A percentile compares a stretch with the other conserved stretches of the same genome.
Evolutionary conservation across 2,329 filamentous ascomycete species (phyloP).

Genomic region (Tolypocladium pustulatum): DNA sequence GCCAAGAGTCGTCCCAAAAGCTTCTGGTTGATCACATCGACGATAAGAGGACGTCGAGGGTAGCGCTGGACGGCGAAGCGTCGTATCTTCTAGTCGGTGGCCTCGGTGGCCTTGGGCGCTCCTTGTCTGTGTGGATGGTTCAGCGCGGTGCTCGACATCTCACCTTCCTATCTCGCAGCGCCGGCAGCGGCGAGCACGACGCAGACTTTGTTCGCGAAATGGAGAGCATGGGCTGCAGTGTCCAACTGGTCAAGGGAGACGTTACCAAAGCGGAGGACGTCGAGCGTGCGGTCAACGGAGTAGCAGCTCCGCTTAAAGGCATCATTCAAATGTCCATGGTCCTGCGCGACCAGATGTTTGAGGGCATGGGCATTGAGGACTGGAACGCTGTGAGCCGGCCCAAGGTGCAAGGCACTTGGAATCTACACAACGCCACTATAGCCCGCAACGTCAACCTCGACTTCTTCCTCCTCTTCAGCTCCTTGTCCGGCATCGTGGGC

Average conservation of each 20-base stretch:
- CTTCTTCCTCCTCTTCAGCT: slow-evolving; percentile 27
- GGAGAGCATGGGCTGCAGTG: neutral
- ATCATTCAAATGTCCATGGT: slow-evolving; percentile 26
- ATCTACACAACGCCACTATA: slow-evolving; percentile 16
- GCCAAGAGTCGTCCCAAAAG: too few relatives aligned
- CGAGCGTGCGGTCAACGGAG: neutral
- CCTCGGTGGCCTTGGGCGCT: slow-evolving; percentile 9
- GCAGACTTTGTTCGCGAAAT: slow-evolving; percentile 3
- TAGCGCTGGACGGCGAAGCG: neutral
- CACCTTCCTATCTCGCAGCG: slow-evolving; percentile 9
- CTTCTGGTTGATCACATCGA: too few relatives aligned
- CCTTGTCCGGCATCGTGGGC: slow-evolving; percentile 22
- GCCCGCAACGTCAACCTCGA: slow-evolving; percentile 11
- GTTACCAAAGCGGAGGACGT: neutral
- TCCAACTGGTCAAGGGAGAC: slow-evolving; percentile 6
- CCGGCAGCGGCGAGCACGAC: neutral
- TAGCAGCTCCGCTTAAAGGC: slow-evolving; percentile 8
- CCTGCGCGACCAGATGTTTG: slow-evolving; percentile 1
- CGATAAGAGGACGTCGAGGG: too few relatives aligned
- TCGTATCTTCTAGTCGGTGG: slow-evolving; percentile 12
- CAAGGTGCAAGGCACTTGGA: slow-evolving; percentile 24
- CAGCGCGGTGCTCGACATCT: slow-evolving; percentile 15
- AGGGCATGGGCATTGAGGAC: slow-evolving; percentile 13
- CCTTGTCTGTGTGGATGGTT: slow-evolving; percentile 8
- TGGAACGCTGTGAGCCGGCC: slow-evolving; percentile 15